A percentile compares a stretch with the other conserved stretches of the same genome.
Evolutionary conservation across 78 protist species (phyloP).

Genomic region (Isochrysis galbana): DNA sequence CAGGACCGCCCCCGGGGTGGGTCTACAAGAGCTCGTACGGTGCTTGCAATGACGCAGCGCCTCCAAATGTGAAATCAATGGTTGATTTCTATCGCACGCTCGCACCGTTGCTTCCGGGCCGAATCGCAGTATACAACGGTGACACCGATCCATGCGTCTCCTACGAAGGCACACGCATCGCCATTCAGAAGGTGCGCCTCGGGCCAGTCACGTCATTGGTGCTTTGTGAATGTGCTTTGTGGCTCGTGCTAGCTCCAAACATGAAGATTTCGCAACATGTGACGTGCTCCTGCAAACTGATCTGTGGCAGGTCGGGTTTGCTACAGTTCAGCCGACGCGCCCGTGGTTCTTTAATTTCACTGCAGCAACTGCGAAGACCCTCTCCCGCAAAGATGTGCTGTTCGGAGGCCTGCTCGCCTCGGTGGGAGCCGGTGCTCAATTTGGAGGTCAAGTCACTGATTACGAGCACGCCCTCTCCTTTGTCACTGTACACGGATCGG

Average conservation of each 20-base stretch:
- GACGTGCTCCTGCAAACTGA: background rate
- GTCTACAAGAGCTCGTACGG: background rate
- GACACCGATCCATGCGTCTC: constrained; percentile 32
- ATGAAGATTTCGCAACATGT: no score
- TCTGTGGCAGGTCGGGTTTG: background rate
- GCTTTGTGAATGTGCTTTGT: no score
- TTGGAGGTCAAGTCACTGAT: background rate
- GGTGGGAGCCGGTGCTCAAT: background rate
- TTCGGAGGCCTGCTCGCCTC: background rate
- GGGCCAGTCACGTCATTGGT: no score
- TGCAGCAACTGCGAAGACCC: background rate
- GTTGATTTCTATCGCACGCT: background rate
- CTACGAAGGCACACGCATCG: constrained; percentile 14
- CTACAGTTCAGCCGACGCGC: background rate
- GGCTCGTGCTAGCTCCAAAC: no score
- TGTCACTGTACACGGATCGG: constrained; percentile 14
- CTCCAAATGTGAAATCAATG: background rate
- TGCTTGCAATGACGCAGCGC: background rate
- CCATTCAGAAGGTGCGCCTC: background rate
- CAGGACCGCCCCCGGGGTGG: background rate
- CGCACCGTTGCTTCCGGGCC: background rate
- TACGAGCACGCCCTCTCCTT: constrained; percentile 19
- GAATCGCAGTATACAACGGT: background rate
- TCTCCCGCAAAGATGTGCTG: background rate
- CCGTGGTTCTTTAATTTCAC: constrained; percentile 21